phyloP scores from a whole-genome alignment of 441 rosid genomes.

The Euphorbia schlechtendalii region DNA sequence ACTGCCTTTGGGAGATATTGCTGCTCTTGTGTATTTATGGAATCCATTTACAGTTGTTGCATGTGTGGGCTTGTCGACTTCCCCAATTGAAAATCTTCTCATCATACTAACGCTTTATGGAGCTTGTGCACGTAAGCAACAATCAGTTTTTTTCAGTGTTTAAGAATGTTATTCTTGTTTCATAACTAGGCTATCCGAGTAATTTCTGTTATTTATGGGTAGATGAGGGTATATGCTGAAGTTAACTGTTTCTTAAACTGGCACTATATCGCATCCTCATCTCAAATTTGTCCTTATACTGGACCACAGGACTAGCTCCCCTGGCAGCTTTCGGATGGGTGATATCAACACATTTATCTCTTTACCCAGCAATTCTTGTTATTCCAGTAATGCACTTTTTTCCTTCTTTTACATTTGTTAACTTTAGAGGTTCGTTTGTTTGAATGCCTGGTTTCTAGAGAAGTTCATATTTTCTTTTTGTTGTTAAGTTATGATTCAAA shows the following conservation, averaged over 20 bases:
- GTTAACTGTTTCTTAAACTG: not conserved
- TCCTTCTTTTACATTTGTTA: constrained; percentile 1
- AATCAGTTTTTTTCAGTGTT: constrained; percentile 12
- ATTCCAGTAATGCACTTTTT: constrained; percentile 52
- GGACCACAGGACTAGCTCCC: constrained; percentile 58
- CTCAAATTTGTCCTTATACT: constrained; percentile 16
- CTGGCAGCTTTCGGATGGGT: constrained; percentile 96
- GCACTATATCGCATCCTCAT: constrained; percentile 5
- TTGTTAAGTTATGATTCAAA: constrained; percentile 14
- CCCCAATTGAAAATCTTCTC: constrained; percentile 72
- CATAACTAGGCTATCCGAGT: not conserved
- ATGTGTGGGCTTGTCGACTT: constrained; percentile 85
- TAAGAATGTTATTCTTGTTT: not conserved
- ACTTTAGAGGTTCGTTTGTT: constrained; percentile 11
- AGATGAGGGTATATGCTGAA: not conserved
- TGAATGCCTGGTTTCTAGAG: not conserved
- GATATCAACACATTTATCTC: constrained; percentile 82
- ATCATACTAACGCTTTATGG: constrained; percentile 62
- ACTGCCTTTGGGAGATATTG: constrained; percentile 64
- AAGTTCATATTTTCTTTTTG: constrained; percentile 4
- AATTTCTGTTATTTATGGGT: no score
- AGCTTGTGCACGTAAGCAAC: constrained; percentile 66
- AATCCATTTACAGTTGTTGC: constrained; percentile 88
- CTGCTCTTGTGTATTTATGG: constrained; percentile 82
- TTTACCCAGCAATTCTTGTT: constrained; percentile 65